These are phyloP conservation scores for Lichtheimia ornata DNA, from an alignment of 371 early-diverging fungal species.

Conservation along the genomic window DNA sequence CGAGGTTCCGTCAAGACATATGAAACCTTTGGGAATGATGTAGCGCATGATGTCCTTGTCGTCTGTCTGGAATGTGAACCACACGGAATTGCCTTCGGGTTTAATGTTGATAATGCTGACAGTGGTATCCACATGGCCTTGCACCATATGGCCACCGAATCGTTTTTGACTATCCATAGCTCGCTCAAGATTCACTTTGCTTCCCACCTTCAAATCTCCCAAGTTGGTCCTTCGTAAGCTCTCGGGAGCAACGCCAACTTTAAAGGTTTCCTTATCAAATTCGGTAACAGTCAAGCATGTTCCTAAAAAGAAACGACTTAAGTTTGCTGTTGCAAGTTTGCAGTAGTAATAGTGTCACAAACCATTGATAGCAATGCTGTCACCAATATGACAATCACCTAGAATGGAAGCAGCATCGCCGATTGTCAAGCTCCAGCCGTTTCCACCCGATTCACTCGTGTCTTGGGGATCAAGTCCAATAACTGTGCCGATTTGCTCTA, in stretches of 20 bases:
- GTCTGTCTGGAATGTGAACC: constrained; percentile 73
- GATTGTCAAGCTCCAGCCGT: constrained; percentile 85
- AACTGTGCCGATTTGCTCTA: constrained; percentile 88
- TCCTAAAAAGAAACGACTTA: constrained; percentile 44
- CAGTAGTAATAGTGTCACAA: constrained; percentile 8
- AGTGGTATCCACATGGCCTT: constrained; percentile 94
- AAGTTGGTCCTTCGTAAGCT: constrained; percentile 89
- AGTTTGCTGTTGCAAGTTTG: no score
- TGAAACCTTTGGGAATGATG: constrained; percentile 94
- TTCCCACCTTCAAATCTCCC: constrained; percentile 77
- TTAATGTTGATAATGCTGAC: constrained; percentile 71
- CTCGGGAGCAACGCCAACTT: constrained; percentile 92
- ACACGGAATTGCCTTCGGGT: constrained; percentile 88
- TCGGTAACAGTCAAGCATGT: constrained; percentile 96
- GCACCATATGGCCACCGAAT: constrained; percentile 97
- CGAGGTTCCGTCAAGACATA: constrained; percentile 92
- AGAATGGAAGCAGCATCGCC: constrained; percentile 73
- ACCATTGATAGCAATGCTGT: constrained; percentile 95
- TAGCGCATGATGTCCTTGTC: constrained; percentile 73
- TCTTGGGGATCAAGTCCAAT: constrained; percentile 66
- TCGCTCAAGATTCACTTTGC: constrained; percentile 89
- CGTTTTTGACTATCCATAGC: constrained; percentile 86
- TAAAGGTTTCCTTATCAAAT: constrained; percentile 79
- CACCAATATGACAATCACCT: constrained; percentile 88
- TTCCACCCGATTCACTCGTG: constrained; percentile 76